These are phyloP conservation scores for Cryptosporidium ubiquitum DNA, from an alignment of 169 alveolate genomes.

Conservation along the genomic window DNA sequence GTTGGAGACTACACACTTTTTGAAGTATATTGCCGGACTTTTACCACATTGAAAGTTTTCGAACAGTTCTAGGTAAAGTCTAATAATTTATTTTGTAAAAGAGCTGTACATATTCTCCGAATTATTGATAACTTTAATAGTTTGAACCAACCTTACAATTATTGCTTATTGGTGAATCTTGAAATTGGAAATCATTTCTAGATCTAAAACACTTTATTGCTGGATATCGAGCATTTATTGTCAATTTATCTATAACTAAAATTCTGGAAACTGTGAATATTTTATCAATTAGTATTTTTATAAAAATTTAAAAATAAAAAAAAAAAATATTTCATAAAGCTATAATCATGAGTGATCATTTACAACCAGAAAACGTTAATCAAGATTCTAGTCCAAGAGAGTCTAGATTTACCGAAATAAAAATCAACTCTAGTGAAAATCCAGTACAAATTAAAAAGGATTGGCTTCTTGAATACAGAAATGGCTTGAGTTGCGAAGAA, in stretches of 20 bases:
- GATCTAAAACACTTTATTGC: neutral
- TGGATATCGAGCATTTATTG: neutral
- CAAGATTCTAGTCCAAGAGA: constrained; percentile 28
- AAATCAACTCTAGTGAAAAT: constrained; percentile 30
- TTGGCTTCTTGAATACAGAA: constrained; percentile 61
- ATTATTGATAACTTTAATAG: neutral
- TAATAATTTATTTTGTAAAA: neutral
- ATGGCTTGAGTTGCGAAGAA: constrained; percentile 53
- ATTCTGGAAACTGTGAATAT: neutral
- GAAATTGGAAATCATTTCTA: neutral
- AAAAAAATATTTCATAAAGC: neutral
- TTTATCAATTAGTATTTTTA: neutral
- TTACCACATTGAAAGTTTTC: neutral
- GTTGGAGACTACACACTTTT: neutral
- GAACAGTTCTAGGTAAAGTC: neutral
- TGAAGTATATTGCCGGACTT: neutral
- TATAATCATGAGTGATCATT: constrained; percentile 31
- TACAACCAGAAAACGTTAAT: neutral
- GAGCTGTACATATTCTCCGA: neutral
- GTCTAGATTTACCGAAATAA: constrained; percentile 36
- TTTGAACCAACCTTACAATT: neutral
- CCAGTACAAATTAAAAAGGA: constrained; percentile 65
- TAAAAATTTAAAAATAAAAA: neutral
- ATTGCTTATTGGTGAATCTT: neutral
- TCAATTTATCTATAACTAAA: neutral